These are phyloP conservation scores for Lachnellula arida DNA, from an alignment of 2,329 filamentous ascomycete species.

Conservation along the genomic window DNA sequence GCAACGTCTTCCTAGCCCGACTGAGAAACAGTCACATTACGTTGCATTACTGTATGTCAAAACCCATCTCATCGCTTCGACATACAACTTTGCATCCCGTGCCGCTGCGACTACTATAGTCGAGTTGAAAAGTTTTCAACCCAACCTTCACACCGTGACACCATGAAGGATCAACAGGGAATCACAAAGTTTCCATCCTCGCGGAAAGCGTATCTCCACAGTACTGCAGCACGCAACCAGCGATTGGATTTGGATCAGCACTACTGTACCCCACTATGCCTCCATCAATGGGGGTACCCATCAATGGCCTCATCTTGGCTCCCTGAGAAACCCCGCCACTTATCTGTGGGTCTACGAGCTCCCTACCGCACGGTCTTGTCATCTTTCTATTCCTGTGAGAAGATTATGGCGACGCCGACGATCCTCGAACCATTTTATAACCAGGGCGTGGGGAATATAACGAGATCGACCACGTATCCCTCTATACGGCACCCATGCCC, in stretches of 20 bases:
- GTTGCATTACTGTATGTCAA: slow-evolving; percentile 1
- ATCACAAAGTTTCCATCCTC: not conserved
- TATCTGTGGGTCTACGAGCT: not conserved
- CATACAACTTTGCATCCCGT: no score
- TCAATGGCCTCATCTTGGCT: no score
- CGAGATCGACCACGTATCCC: no score
- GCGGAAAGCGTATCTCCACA: not conserved
- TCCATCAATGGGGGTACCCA: no score
- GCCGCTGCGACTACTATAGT: no score
- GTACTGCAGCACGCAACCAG: not conserved
- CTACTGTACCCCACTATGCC: no score
- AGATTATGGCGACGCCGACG: not conserved
- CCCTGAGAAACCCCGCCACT: no score
- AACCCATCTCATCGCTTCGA: no score
- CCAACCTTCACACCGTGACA: not conserved
- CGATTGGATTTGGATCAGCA: not conserved
- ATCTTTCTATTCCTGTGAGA: not conserved
- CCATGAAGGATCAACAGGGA: not conserved
- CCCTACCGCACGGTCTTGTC: not conserved
- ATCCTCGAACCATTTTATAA: not conserved
- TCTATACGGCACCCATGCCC: not conserved
- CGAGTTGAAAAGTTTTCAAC: no score
- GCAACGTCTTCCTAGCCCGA: not conserved
- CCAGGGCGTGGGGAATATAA: not conserved
- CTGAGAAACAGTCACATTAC: not conserved